Evolutionary conservation across 2,329 filamentous ascomycete species (phyloP).

Genomic region (Emergomyces pasteurianus): DNA sequence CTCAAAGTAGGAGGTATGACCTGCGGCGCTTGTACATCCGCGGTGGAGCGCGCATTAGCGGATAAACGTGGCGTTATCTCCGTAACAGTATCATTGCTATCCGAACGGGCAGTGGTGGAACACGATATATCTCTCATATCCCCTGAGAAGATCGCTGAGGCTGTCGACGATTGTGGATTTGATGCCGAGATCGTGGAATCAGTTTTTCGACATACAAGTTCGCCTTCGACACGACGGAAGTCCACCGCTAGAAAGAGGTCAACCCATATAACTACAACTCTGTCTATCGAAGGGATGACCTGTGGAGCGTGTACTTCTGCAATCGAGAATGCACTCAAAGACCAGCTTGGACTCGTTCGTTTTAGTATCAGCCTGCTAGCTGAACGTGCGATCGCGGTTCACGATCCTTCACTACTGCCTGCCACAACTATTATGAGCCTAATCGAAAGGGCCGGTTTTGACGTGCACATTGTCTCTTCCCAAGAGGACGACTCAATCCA

Average conservation of each 20-base stretch:
- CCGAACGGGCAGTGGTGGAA: slow-evolving; percentile 74
- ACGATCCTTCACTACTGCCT: slow-evolving; percentile 60
- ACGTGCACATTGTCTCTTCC: slow-evolving; percentile 69
- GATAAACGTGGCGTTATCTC: slow-evolving; percentile 59
- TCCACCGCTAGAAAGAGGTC: slow-evolving; percentile 21
- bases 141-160: slow-evolving; percentile 36
- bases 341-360: slow-evolving; percentile 63
- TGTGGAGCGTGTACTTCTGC: slow-evolving; percentile 93
- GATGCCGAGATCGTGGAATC: slow-evolving; percentile 47
- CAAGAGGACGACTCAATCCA: slow-evolving; percentile 47
- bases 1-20: slow-evolving; percentile 80
- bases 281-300: slow-evolving; percentile 93
- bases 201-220: slow-evolving; percentile 42
- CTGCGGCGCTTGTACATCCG: slow-evolving; percentile 78
- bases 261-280: slow-evolving; percentile 56
- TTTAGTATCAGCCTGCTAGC: slow-evolving; percentile 94
- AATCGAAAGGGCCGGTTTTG: slow-evolving; percentile 85
- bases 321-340: slow-evolving; percentile 69
- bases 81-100: slow-evolving; percentile 73
- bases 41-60: slow-evolving; percentile 69
- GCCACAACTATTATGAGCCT: slow-evolving; percentile 65
- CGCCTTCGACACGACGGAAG: slow-evolving; percentile 25
- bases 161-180: slow-evolving; percentile 41
- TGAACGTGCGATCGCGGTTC: slow-evolving; percentile 78
- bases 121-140: slow-evolving; percentile 52